These are phyloP conservation scores for Boletus subluridellus DNA, from an alignment of 1,284 basidiomycete species.

Conservation along the genomic window DNA sequence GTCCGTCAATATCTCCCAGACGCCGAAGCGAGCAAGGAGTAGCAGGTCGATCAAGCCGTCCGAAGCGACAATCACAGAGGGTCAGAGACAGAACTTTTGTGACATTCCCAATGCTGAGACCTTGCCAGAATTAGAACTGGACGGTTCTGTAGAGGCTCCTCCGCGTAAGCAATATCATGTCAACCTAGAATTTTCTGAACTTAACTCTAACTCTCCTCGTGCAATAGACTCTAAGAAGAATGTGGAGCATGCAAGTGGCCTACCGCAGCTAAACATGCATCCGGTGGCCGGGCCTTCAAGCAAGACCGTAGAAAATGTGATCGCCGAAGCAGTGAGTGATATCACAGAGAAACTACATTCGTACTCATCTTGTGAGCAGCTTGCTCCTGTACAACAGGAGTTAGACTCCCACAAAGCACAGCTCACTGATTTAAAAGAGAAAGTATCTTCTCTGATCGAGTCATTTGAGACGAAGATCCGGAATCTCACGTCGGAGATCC, in stretches of 20 bases:
- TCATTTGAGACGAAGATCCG: constrained; percentile 38
- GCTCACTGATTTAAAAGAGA: constrained; percentile 40
- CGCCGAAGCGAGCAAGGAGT: constrained; percentile 44
- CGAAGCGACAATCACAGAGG: constrained; percentile 60
- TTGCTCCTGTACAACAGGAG: constrained; percentile 49
- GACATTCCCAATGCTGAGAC: constrained; percentile 10
- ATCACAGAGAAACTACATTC: not conserved
- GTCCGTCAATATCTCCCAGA: constrained; percentile 48
- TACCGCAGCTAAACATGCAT: constrained; percentile 13
- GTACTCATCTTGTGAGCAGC: constrained; percentile 34
- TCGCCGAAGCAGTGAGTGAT: constrained; percentile 44
- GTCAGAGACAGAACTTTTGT: constrained; percentile 29
- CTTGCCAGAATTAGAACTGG: constrained; percentile 35
- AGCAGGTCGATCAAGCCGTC: constrained; percentile 49
- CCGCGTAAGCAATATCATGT: constrained; percentile 16
- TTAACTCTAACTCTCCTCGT: not conserved
- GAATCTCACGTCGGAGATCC: constrained; percentile 33
- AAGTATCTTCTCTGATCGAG: constrained; percentile 33
- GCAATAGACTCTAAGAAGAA: constrained; percentile 10
- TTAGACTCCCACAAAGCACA: constrained; percentile 41
- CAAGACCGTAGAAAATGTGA: constrained; percentile 24
- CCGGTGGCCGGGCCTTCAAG: constrained; percentile 16
- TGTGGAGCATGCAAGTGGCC: constrained; percentile 1
- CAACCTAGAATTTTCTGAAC: not conserved
- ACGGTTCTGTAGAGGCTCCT: constrained; percentile 15